phyloP scores from a whole-genome alignment of 2,329 filamentous ascomycete genomes.

The Talaromyces sp. region DNA sequence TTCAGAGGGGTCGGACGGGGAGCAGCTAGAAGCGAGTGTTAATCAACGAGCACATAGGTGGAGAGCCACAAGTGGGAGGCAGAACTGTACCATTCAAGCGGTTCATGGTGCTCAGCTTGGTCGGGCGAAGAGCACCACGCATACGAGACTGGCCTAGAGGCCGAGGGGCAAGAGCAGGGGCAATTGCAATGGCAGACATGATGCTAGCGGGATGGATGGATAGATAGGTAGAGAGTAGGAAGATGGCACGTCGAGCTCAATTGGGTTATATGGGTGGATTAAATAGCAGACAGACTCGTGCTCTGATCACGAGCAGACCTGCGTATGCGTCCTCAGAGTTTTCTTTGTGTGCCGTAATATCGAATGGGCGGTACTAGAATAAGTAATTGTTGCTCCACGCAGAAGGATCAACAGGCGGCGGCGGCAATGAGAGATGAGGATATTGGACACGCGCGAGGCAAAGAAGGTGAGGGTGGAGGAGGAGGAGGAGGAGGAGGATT shows the following conservation, averaged over 20 bases:
- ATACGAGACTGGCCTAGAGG: not conserved
- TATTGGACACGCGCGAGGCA: not conserved
- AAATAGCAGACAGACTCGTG: not conserved
- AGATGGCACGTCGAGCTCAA: not conserved
- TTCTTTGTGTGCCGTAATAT: not conserved
- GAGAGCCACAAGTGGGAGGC: not conserved
- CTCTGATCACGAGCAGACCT: not conserved
- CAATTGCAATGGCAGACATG: conserved; percentile 9
- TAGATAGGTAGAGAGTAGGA: not conserved
- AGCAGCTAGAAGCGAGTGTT: not conserved
- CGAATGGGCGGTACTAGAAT: not conserved
- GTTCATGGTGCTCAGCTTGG: conserved; percentile 1
- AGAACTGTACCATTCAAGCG: conserved; percentile 4
- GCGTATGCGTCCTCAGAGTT: not conserved
- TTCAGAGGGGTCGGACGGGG: conserved; percentile 25
- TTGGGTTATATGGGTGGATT: not conserved
- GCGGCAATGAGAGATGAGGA: not conserved
- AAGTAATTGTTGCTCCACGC: not conserved
- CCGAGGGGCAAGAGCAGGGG: not conserved
- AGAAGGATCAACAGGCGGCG: not conserved
- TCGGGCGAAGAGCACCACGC: conserved; percentile 4
- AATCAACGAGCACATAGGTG: not conserved
- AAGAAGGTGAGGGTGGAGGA: not conserved
- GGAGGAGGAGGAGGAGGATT: not conserved
- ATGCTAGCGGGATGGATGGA: not conserved